A percentile compares a stretch with the other conserved stretches of the same genome.
These are phyloP conservation scores for Ophiognomonia clavigignenti-juglandacearum DNA, from an alignment of 2,329 filamentous ascomycete species.

Conservation along the genomic window DNA sequence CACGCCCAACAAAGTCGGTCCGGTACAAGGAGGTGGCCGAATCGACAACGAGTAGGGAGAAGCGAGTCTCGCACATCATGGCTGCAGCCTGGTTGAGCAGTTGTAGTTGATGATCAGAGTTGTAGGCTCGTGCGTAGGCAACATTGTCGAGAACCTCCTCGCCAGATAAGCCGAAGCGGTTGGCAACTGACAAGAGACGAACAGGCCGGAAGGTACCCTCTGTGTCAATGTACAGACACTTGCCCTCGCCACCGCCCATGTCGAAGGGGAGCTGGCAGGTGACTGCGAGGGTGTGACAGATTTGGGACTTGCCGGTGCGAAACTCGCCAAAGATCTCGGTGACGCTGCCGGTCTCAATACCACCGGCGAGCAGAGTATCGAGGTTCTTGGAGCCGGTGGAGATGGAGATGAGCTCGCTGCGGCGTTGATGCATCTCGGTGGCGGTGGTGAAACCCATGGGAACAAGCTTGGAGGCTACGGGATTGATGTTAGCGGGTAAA, in stretches of 20 bases:
- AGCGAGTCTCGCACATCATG: constrained; percentile 99
- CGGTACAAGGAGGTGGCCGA: constrained; percentile 93
- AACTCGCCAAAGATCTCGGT: constrained; percentile 99
- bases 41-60: constrained; percentile 92
- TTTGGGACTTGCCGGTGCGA: constrained; percentile 95
- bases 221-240: constrained; percentile 97
- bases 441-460: constrained; percentile 99
- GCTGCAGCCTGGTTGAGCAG: constrained; percentile 89
- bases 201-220: constrained; percentile 96
- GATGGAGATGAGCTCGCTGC: constrained; percentile 95
- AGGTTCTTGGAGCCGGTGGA: constrained; percentile 97
- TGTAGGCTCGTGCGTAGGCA: constrained; percentile 95
- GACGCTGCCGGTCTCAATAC: constrained; percentile 94
- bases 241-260: constrained; percentile 97
- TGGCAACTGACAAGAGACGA: constrained; percentile 83
- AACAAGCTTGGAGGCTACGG: constrained; percentile 82
- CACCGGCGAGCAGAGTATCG: constrained; percentile 89
- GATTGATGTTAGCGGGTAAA: background rate
- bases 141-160: constrained; percentile 98
- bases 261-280: constrained; percentile 97
- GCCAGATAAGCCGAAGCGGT: constrained; percentile 88
- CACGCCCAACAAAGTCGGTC: constrained; percentile 94
- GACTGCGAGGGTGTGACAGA: constrained; percentile 96
- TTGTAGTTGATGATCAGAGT: constrained; percentile 95
- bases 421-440: constrained; percentile 96